Evolutionary conservation across 2,329 filamentous ascomycete genomes (phyloP).

Genomic region (Hymenoscyphus linearis): DNA sequence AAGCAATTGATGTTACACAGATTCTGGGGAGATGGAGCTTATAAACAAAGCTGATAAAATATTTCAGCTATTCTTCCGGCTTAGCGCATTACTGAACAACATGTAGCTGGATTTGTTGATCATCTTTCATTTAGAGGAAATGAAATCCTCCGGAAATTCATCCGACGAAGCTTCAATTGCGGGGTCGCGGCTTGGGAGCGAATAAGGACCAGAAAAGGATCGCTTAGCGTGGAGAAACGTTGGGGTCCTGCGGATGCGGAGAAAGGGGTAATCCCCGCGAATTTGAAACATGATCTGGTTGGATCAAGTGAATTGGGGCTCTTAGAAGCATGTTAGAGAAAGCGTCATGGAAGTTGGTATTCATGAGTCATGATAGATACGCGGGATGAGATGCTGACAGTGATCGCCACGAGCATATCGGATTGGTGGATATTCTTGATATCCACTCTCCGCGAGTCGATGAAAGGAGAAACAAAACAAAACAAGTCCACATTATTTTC

Average conservation of each 20-base stretch:
- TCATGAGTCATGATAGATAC: not conserved
- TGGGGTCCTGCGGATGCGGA: not conserved
- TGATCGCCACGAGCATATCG: not conserved
- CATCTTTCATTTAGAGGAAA: not conserved
- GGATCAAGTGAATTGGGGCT: not conserved
- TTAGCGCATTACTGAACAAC: not conserved
- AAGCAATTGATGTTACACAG: not conserved
- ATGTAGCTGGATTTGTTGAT: too few relatives aligned
- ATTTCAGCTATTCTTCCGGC: not conserved
- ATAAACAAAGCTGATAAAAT: not conserved
- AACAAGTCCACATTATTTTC: too few relatives aligned
- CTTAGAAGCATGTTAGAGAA: not conserved
- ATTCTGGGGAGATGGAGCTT: not conserved
- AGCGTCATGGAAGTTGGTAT: not conserved
- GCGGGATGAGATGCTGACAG: not conserved
- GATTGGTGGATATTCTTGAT: not conserved
- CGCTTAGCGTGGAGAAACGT: not conserved
- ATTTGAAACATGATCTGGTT: not conserved
- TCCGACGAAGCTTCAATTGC: not conserved
- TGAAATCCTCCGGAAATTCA: not conserved
- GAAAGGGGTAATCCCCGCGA: not conserved
- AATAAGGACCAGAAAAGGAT: not conserved
- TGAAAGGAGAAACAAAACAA: not conserved
- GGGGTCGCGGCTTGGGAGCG: not conserved
- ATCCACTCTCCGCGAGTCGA: not conserved